A percentile compares a stretch with the other conserved stretches of the same genome.
Evolutionary conservation across 352 stramenopile species (phyloP).

Genomic region (Detonula confervacea): DNA sequence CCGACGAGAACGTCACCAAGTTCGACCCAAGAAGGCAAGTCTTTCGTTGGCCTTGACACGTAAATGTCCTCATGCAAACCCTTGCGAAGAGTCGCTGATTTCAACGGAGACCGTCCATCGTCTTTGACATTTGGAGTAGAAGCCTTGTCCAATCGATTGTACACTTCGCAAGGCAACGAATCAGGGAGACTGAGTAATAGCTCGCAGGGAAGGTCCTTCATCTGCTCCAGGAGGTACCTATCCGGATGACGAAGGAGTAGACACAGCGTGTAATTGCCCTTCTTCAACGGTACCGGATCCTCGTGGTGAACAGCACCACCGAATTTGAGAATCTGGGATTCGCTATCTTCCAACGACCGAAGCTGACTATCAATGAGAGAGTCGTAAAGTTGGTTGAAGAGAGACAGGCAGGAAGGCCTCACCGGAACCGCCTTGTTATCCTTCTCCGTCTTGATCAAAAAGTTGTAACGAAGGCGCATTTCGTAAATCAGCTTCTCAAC

Average conservation of each 20-base stretch:
- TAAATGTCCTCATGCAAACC: slow-evolving; percentile 36
- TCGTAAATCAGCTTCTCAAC: slow-evolving; percentile 10
- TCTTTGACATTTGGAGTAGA: slow-evolving; percentile 37
- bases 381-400: slow-evolving; percentile 46
- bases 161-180: slow-evolving; percentile 30
- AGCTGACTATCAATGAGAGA: slow-evolving; percentile 41
- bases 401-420: slow-evolving; percentile 15
- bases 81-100: slow-evolving; percentile 15
- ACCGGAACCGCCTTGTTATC: slow-evolving; percentile 39
- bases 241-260: slow-evolving; percentile 36
- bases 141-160: slow-evolving; percentile 34
- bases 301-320: slow-evolving; percentile 35
- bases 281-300: slow-evolving; percentile 26
- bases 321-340: slow-evolving; percentile 36
- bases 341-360: slow-evolving; percentile 32
- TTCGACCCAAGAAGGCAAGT: slow-evolving; percentile 30
- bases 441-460: no score
- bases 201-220: slow-evolving; percentile 37
- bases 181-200: slow-evolving; percentile 19
- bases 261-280: slow-evolving; percentile 36
- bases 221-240: slow-evolving; percentile 24
- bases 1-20: slow-evolving; percentile 38
- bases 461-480: slow-evolving; percentile 35
- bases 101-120: slow-evolving; percentile 20
- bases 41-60: slow-evolving; percentile 26